These are phyloP conservation scores for Pyronema omphalodes DNA, from an alignment of 495 filamentous ascomycete species.

Conservation along the genomic window DNA sequence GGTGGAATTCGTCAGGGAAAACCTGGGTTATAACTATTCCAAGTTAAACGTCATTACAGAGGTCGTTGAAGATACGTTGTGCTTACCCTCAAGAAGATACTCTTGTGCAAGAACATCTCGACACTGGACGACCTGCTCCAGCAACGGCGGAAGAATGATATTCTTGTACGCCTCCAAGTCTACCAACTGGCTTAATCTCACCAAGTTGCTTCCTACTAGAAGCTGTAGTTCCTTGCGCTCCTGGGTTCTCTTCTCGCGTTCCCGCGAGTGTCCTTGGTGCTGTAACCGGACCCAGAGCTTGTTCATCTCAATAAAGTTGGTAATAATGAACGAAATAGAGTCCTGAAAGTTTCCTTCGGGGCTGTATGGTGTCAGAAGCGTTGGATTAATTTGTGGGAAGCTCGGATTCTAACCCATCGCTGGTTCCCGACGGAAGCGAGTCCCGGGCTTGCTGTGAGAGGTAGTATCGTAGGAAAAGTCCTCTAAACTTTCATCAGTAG, in stretches of 20 bases:
- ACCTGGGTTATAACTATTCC: slow-evolving; percentile 82
- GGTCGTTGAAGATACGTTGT: slow-evolving; percentile 5
- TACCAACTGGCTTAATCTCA: slow-evolving; percentile 84
- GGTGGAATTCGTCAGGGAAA: slow-evolving; percentile 94
- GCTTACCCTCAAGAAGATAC: slow-evolving; percentile 70
- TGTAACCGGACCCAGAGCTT: slow-evolving; percentile 96
- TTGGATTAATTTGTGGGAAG: slow-evolving; percentile 8
- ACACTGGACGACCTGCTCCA: slow-evolving; percentile 96
- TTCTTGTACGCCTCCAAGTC: slow-evolving; percentile 86
- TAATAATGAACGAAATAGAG: slow-evolving; percentile 90
- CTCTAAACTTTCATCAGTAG: slow-evolving; percentile 28
- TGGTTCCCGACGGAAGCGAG: slow-evolving; percentile 56
- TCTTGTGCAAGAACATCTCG: slow-evolving; percentile 93
- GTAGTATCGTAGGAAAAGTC: slow-evolving; percentile 88
- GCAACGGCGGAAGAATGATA: slow-evolving; percentile 66
- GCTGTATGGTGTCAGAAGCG: slow-evolving; percentile 9
- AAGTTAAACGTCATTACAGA: slow-evolving; percentile 20
- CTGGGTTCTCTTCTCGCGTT: slow-evolving; percentile 79
- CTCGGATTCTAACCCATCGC: slow-evolving; percentile 39
- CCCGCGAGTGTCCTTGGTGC: slow-evolving; percentile 90
- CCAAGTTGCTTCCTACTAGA: slow-evolving; percentile 87
- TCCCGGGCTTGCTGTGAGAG: slow-evolving; percentile 85
- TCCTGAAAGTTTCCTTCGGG: slow-evolving; percentile 93
- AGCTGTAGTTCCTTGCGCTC: slow-evolving; percentile 89
- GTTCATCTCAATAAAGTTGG: slow-evolving; percentile 99